These are phyloP conservation scores for Ajuga chamaepitys DNA, from an alignment of 257 asterid species.

Conservation along the genomic window DNA sequence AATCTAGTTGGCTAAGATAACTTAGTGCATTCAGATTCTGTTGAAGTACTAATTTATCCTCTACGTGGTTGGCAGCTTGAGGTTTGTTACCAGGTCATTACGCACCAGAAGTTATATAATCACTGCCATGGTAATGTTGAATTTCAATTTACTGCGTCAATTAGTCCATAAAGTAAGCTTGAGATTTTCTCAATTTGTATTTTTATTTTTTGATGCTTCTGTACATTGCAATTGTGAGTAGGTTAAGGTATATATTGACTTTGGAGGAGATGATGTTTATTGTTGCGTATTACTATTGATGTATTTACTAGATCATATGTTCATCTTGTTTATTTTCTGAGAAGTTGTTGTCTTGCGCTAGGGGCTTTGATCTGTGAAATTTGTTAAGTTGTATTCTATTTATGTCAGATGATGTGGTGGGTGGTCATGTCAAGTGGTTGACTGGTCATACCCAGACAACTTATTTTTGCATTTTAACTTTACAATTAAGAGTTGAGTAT, in stretches of 20 bases:
- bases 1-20: constrained; percentile 15
- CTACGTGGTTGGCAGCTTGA: constrained; percentile 36
- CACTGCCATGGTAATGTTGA: constrained; percentile 20
- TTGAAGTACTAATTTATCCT: constrained; percentile 27
- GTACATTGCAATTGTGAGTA: neutral
- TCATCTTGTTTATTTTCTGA: neutral
- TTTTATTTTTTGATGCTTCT: neutral
- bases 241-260: neutral
- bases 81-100: constrained; percentile 25
- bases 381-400: too few species aligned
- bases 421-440: too few species aligned
- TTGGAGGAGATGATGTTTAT: neutral
- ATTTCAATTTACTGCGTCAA: neutral
- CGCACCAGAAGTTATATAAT: constrained; percentile 20
- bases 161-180: neutral
- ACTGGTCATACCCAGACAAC: too few species aligned
- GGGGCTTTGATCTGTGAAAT: too few species aligned
- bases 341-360: too few species aligned
- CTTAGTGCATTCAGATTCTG: constrained; percentile 3
- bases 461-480: too few species aligned
- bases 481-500: too few species aligned
- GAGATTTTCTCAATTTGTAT: neutral
- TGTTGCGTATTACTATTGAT: constrained; percentile 12
- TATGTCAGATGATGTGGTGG: too few species aligned
- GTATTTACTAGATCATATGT: constrained; percentile 13